A percentile compares a stretch with the other conserved stretches of the same genome.
phyloP scores from a whole-genome alignment of 306 rosid genomes.

The Dryas alaskensis region DNA sequence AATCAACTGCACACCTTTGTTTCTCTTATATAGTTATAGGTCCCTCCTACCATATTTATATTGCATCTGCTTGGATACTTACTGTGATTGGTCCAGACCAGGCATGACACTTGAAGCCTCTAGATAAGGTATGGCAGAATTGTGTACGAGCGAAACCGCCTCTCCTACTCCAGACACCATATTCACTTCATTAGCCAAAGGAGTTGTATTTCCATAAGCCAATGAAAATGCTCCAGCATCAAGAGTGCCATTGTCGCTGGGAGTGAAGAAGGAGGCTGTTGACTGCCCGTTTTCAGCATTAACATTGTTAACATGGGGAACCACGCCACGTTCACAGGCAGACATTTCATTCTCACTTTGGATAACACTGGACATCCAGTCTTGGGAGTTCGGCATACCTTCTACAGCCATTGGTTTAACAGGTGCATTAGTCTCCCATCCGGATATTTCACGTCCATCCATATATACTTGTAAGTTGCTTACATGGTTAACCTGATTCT shows the following conservation, averaged over 20 bases:
- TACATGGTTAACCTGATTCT: constrained; percentile 13
- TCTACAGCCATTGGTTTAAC: constrained; percentile 19
- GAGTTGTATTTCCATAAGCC: constrained; percentile 21
- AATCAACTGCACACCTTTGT: no score
- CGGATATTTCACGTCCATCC: constrained; percentile 20
- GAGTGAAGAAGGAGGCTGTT: constrained; percentile 28
- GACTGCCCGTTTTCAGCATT: constrained; percentile 29
- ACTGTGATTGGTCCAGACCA: background rate
- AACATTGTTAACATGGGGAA: constrained; percentile 15
- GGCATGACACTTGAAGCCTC: constrained; percentile 9
- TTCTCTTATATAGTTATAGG: no score
- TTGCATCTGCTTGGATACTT: background rate
- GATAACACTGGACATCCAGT: constrained; percentile 19
- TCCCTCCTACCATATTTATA: background rate
- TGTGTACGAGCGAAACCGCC: constrained; percentile 6
- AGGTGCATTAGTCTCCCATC: constrained; percentile 17
- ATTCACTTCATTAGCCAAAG: constrained; percentile 25
- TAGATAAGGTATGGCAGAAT: background rate
- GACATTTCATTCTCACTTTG: constrained; percentile 30
- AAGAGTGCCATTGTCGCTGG: constrained; percentile 21
- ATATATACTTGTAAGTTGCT: constrained; percentile 14
- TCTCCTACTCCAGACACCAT: constrained; percentile 25
- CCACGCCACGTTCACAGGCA: constrained; percentile 28
- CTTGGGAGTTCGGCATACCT: constrained; percentile 25
- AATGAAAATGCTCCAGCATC: constrained; percentile 13